Evolutionary conservation across 441 rosid species (phyloP).

Genomic region (Gossypium davidsonii): DNA sequence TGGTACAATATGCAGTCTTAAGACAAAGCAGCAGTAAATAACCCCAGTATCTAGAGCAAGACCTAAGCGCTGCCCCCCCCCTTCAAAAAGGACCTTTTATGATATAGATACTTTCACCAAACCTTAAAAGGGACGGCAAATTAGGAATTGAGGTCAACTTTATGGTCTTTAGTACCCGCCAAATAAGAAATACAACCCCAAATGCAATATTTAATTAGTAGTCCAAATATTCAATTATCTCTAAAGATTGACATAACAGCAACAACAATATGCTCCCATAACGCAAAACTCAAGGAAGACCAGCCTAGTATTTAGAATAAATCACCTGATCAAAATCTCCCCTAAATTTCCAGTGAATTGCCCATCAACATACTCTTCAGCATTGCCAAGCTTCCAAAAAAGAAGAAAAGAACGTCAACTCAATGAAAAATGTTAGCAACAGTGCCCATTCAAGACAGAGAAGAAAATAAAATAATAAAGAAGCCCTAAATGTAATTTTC

Average conservation of each 20-base stretch:
- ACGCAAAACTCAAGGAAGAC: neutral
- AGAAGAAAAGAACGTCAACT: neutral
- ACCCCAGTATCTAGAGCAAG: neutral
- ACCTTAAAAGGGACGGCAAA: neutral
- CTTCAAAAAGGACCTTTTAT: neutral
- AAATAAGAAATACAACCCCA: neutral
- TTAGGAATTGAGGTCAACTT: neutral
- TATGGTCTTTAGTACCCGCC: neutral
- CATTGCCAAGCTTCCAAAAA: conserved; percentile 65
- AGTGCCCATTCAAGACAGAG: neutral
- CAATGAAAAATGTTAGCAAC: neutral
- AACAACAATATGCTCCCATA: neutral
- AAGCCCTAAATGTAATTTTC: neutral
- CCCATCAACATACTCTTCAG: conserved; percentile 81
- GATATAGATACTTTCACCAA: neutral
- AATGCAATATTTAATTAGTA: neutral
- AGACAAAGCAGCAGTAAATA: neutral
- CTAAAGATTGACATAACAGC: neutral
- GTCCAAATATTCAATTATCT: neutral
- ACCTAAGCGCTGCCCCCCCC: neutral
- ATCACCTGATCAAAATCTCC: conserved; percentile 79
- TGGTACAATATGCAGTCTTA: neutral
- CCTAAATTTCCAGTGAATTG: conserved; percentile 80
- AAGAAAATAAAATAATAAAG: neutral
- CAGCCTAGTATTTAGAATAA: neutral